Percentiles rank a stretch among this genome's conserved stretches.
Evolutionary conservation across 768 basidiomycete species (phyloP).

Genomic region (Nevesoporus exiguus): DNA sequence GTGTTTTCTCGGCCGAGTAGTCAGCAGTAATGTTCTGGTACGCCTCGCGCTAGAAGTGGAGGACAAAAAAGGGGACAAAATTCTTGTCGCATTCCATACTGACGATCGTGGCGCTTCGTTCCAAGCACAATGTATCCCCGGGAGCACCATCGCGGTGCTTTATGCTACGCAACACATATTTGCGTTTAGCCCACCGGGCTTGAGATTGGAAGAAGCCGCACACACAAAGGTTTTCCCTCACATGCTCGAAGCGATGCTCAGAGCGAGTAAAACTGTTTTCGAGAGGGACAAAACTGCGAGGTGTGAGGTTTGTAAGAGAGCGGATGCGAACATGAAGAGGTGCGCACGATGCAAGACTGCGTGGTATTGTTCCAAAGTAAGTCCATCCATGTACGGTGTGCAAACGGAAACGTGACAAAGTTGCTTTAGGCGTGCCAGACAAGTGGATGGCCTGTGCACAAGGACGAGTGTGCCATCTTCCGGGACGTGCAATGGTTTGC

Average conservation of each 20-base stretch:
- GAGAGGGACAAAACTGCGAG: constrained; percentile 17
- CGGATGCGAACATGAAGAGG: constrained; percentile 18
- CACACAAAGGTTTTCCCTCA: constrained; percentile 29
- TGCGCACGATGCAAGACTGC: constrained; percentile 28
- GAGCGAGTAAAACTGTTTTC: constrained; percentile 20
- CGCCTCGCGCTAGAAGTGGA: constrained; percentile 30
- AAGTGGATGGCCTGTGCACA: constrained; percentile 22
- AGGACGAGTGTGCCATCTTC: constrained; percentile 21
- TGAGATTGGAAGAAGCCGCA: constrained; percentile 25
- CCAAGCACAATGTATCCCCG: constrained; percentile 19
- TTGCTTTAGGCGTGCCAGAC: constrained; percentile 21
- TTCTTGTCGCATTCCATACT: constrained; percentile 31
- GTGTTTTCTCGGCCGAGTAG: constrained; percentile 29
- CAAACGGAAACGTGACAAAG: constrained; percentile 3
- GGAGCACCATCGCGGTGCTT: constrained; percentile 31
- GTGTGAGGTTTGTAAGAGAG: constrained; percentile 24
- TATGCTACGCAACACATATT: constrained; percentile 30
- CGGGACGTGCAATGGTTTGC: constrained; percentile 31
- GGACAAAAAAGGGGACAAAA: constrained; percentile 23
- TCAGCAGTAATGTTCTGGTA: constrained; percentile 24
- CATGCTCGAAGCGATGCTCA: constrained; percentile 25
- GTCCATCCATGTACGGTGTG: not conserved
- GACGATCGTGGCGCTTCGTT: constrained; percentile 29
- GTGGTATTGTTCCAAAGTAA: constrained; percentile 31
- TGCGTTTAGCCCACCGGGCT: constrained; percentile 29